Evolutionary conservation across 2,329 filamentous ascomycete genomes (phyloP), one percentile per base, ranked within the genome.

Genomic region (Fusarium fracticaudum): DNA sequence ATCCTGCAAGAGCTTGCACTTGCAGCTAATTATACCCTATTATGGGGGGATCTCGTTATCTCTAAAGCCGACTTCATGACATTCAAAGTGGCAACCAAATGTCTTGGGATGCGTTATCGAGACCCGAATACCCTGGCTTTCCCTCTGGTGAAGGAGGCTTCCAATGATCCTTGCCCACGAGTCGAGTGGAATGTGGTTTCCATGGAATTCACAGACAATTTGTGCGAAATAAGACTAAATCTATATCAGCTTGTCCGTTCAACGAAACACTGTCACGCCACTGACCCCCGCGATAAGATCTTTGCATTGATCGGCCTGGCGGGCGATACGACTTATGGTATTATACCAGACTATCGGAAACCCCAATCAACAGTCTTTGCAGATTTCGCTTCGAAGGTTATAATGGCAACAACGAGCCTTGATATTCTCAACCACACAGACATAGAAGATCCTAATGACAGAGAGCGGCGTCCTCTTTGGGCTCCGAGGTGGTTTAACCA

Each of bases 151-250:
- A 40, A 9, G 0, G 2, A 41, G 4, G 0, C 3, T 41, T 4
- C 40, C 0, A 1, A 10, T 10, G 0, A 0, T 6, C 8, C 0
- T 41, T n/a, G 22, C 4, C 40, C 40, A 10, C 0, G 0, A 15
- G 0, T n/a, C 8, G 0, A 10, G 0, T 41, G 22, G 13, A 41
- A n/a, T 41, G 0, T 0, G 5, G 40, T 10, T 41, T 15, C 40
- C 13, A 1, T 0, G 13, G 2, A 1, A 8, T 41, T n/a, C 22
- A 15, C 20, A 0, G 26, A 26, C 5, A 4, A 26, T 26, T 5
- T 26, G 4, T 4, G 5, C 24, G 24, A 26, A 26, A 26, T 4
- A 26, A 26, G 24, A 26, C 24, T 26, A 26, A 26, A 26, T 26
- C 26, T 26, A 26, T 26, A 26, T 26, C 4, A 26, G 26, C 26